Base-by-base conservation (phyloP, 352 stramenopile genomes). In the Globisporangium irregulare region DNA sequence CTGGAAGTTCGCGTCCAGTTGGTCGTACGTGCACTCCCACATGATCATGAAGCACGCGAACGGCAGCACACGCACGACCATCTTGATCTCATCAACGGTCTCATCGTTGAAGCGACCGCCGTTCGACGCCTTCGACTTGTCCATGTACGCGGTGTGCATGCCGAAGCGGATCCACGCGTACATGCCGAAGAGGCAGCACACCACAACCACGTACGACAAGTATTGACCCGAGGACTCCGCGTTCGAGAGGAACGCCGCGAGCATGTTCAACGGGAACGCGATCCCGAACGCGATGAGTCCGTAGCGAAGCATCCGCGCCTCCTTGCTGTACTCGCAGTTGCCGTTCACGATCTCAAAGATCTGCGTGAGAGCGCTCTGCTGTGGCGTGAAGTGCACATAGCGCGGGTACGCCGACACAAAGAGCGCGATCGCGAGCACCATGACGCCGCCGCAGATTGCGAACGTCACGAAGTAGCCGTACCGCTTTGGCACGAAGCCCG, bases 391-490 rank as follows among this genome's bases (percentile, higher is more conserved):
- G 63, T 93, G 81, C 65, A 94, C 85, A 67, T 92, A 95, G 34
- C 88, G 74, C 0, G 78, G 62, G 1, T 74, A 77, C 1, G 81
- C 86, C 53, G 88, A 71, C 2, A 91, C 73, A 57, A 93, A 91
- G 8, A 94, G 64, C 29, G 75, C 69, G 69, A 90, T 88, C 1
- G 84, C 88, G 25, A 94, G 77, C n/a, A 94, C 82, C 88, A 95
- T 94, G 62, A 94, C 79, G 53, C 79, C 84, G 29, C 83, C 81
- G 57, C 86, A 94, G 65, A 95, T 92, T 57, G 82, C 71, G 66
- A 94, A 98, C 38, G 80, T 94, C 25, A 86, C 89, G 72, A 97
- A 97, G 63, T 97, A 98, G 14, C 91, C 90, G 65, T 95, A 97
- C 1, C 1, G 84, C 64, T 41, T 41, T 41, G 34, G 34, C 34